phyloP scores from a whole-genome alignment of 495 filamentous ascomycete genomes.

The Evansstolkia leycettana region DNA sequence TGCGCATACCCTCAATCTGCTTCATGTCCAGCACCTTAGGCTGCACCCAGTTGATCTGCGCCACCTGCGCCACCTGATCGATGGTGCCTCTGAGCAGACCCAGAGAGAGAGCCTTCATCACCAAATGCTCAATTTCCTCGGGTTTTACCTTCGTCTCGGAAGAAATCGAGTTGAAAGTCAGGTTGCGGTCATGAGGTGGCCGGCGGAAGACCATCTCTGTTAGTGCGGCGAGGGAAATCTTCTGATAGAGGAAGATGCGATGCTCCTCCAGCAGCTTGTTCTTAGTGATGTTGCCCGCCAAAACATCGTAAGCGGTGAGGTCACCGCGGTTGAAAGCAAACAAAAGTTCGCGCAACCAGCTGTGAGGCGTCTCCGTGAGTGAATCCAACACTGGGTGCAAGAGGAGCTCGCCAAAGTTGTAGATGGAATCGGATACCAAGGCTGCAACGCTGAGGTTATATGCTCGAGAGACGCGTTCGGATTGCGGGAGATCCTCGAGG shows the following conservation, averaged over 20 bases:
- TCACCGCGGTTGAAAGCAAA: conserved; percentile 98
- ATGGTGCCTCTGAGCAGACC: conserved; percentile 86
- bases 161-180: conserved; percentile 79
- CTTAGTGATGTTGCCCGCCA: conserved; percentile 63
- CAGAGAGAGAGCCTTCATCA: conserved; percentile 96
- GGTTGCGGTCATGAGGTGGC: conserved; percentile 86
- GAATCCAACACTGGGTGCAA: conserved; percentile 92
- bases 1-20: conserved; percentile 91
- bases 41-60: conserved; percentile 97
- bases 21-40: conserved; percentile 92
- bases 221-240: conserved; percentile 90
- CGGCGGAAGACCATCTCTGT: conserved; percentile 95
- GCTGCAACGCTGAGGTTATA: conserved; percentile 90
- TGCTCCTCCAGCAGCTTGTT: conserved; percentile 71
- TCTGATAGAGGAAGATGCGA: conserved; percentile 77
- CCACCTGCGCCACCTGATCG: conserved; percentile 89
- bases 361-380: conserved; percentile 49
- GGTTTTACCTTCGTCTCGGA: conserved; percentile 84
- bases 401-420: conserved; percentile 98
- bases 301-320: conserved; percentile 69
- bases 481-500: conserved; percentile 52
- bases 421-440: conserved; percentile 84
- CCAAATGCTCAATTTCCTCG: conserved; percentile 89
- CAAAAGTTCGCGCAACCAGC: conserved; percentile 85
- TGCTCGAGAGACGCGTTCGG: conserved; percentile 67